A percentile compares a stretch with the other conserved stretches of the same genome.
Conservation (phyloP, 768 basidiomycete species). For the Naganishia antarctica region DNA sequence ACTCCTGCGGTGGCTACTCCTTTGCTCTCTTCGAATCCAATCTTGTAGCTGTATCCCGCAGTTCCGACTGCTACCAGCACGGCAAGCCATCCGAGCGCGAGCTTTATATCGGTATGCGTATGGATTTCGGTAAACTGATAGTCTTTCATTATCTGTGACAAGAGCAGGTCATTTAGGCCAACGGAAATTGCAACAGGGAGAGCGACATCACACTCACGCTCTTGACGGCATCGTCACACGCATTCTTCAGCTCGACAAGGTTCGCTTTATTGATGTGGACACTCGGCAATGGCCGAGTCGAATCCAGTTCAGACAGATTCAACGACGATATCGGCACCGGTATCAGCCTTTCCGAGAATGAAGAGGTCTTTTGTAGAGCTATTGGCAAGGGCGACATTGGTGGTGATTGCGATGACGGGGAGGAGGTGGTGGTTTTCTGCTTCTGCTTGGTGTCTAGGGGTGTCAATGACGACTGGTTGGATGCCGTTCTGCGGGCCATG, state of each 20-base stretch:
- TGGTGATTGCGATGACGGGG: not conserved
- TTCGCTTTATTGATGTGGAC: conserved; percentile 58
- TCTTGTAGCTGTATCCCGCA: conserved; percentile 31
- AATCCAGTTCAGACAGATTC: not conserved
- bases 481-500: conserved; percentile 5
- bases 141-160: conserved; percentile 10
- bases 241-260: conserved; percentile 56
- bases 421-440: not conserved
- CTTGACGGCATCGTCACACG: conserved; percentile 79
- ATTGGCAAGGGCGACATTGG: conserved; percentile 1
- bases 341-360: not conserved
- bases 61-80: conserved; percentile 24
- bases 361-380: not conserved
- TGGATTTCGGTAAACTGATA: conserved; percentile 28
- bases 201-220: conserved; percentile 57
- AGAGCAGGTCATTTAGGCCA: not conserved
- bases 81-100: conserved; percentile 25
- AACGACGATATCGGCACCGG: not conserved
- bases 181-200: too few relatives aligned
- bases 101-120: conserved; percentile 26
- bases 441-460: not conserved
- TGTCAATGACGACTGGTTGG: not conserved
- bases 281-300: conserved; percentile 36
- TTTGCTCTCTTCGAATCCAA: conserved; percentile 82
- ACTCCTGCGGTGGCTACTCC: conserved; percentile 72